Conservation (phyloP, 2,329 filamentous ascomycete species). For the Penicillium sp. region DNA sequence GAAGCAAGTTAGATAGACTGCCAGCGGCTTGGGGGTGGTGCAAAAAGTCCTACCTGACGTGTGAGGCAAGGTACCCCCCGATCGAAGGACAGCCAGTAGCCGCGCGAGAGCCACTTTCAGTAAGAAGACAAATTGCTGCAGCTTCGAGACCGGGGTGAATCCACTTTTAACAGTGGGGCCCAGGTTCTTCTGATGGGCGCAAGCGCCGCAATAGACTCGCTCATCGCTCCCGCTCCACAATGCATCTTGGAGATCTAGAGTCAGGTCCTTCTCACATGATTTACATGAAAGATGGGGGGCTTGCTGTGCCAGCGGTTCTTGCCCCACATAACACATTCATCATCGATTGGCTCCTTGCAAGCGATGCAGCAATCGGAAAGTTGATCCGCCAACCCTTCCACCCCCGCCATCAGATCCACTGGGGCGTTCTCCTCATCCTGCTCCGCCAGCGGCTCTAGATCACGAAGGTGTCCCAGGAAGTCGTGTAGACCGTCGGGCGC, state of each 20-base stretch:
- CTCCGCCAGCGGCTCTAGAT: slow-evolving; percentile 72
- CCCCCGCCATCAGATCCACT: slow-evolving; percentile 62
- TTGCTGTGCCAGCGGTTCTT: slow-evolving; percentile 78
- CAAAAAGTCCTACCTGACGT: slow-evolving; percentile 53
- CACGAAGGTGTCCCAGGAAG: slow-evolving; percentile 78
- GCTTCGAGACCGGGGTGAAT: slow-evolving; percentile 73
- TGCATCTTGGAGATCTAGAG: slow-evolving; percentile 64
- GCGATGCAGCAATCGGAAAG: slow-evolving; percentile 78
- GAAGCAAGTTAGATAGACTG: slow-evolving; percentile 15
- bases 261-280: slow-evolving; percentile 71
- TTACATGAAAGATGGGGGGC: slow-evolving; percentile 63
- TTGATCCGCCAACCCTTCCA: slow-evolving; percentile 65
- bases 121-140: slow-evolving; percentile 92
- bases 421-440: slow-evolving; percentile 58
- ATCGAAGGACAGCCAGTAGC: slow-evolving; percentile 79
- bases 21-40: slow-evolving; percentile 6
- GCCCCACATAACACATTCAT: slow-evolving; percentile 76
- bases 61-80: slow-evolving; percentile 73
- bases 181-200: slow-evolving; percentile 51
- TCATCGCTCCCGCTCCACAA: slow-evolving; percentile 65
- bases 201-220: slow-evolving; percentile 67
- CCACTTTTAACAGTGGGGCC: slow-evolving; percentile 56
- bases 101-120: slow-evolving; percentile 86
- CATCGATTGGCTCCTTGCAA: slow-evolving; percentile 86
- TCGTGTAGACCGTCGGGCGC: slow-evolving; percentile 70